These are phyloP conservation scores for Andrographis paniculata DNA, from an alignment of 305 asterid species.

Conservation along the genomic window DNA sequence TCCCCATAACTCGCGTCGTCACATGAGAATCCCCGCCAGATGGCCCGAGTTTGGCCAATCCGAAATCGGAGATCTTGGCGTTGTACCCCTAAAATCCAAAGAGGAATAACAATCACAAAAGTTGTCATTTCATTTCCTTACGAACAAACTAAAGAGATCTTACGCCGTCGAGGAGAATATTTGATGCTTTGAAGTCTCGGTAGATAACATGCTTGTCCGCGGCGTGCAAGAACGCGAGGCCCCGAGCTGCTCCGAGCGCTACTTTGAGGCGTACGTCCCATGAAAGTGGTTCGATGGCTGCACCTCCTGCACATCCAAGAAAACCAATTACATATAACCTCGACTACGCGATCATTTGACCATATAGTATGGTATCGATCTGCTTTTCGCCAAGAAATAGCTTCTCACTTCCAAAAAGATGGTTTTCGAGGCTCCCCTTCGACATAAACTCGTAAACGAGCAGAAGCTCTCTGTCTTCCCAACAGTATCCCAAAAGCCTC, in stretches of 20 bases:
- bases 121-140: no score
- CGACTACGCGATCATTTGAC: no score
- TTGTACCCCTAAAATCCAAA: constrained; percentile 50
- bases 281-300: constrained; percentile 56
- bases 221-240: constrained; percentile 67
- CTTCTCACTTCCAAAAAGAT: constrained; percentile 84
- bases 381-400: not conserved
- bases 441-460: constrained; percentile 84
- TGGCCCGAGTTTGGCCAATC: constrained; percentile 83
- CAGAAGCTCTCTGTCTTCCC: constrained; percentile 70
- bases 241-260: constrained; percentile 80
- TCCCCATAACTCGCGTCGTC: constrained; percentile 89
- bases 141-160: no score
- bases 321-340: no score
- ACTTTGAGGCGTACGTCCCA: constrained; percentile 77
- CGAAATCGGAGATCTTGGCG: constrained; percentile 89
- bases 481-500: constrained; percentile 82
- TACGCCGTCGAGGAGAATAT: constrained; percentile 88
- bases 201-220: constrained; percentile 66
- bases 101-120: constrained; percentile 18
- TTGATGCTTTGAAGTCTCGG: constrained; percentile 89
- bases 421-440: constrained; percentile 87
- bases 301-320: constrained; percentile 66
- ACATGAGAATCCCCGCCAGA: constrained; percentile 73
- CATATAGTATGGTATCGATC: not conserved